Evolutionary conservation across 257 asterid species (phyloP), one percentile per base, ranked within the genome.

Genomic region (Solanum infundibuliforme): DNA sequence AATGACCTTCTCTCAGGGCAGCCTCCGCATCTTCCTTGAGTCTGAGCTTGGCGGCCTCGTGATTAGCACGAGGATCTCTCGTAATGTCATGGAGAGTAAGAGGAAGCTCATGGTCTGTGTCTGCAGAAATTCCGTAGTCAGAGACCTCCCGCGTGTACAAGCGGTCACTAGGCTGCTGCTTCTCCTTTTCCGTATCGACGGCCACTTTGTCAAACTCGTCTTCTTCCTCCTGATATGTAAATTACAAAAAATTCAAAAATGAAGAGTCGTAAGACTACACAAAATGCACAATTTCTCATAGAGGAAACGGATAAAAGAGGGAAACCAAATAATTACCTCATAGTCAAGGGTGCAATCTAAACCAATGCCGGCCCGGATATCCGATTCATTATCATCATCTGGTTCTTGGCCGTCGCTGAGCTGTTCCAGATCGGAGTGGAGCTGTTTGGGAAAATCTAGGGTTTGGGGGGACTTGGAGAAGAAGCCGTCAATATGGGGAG

Each of bases 31-130:
- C 99, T 90, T 96, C 98, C 68, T 91, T 88, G 72, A 96, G 93
- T 89, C 99, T 93, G 27, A 88, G 87, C 88, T 92, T 93, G 74
- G 99, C 98, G 87, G 98, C 98, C 62, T 58, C 62, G 85, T 90
- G 98, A 91, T 95, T 92, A 21, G 99, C 99, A 73, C 99, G 98
- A 88, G 97, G 94, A 85, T 95, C 98, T 88, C 92, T 92, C 55
- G 68, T 35, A 43, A 87, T 90, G 36, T 86, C 87, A 58, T 86
- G 52, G 74, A 94, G 91, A 84, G 94, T 84, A 85, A 77, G 86
- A 86, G 98, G 97, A 88, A 92, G 93, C 87, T 94, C 95, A n/a
- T 88, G 86, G 65, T 75, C 90, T 68, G 91, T 90, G 83, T 74
- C 74, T 12, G 46, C 90, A 46, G 89, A 92, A 87, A 88, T 81